Conservation (phyloP, 495 filamentous ascomycete genomes). For the Xylaria palmicola region DNA sequence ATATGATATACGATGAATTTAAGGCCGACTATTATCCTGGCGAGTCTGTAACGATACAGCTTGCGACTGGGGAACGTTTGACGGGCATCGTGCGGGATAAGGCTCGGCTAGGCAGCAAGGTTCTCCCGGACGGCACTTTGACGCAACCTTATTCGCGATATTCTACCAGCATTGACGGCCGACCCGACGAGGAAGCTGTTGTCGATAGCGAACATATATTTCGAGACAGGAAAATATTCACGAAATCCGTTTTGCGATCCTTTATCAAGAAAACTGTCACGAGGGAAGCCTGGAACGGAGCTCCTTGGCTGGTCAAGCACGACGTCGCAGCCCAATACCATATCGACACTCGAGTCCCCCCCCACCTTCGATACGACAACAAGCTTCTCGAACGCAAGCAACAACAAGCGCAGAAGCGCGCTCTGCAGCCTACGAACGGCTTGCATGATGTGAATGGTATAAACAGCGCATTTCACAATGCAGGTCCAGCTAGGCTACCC, state of each 20-base stretch:
- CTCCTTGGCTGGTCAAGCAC: conserved; percentile 92
- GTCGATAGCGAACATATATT: conserved; percentile 80
- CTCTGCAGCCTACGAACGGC: conserved; percentile 42
- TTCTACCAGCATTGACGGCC: conserved; percentile 70
- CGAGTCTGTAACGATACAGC: conserved; percentile 74
- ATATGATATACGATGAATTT: conserved; percentile 71
- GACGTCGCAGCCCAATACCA: conserved; percentile 79
- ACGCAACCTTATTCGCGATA: conserved; percentile 73
- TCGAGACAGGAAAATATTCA: conserved; percentile 89
- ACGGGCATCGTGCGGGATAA: conserved; percentile 84
- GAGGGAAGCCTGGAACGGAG: conserved; percentile 87
- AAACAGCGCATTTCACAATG: conserved; percentile 38
- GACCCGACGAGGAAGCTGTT: conserved; percentile 69
- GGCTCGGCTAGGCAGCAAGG: conserved; percentile 64
- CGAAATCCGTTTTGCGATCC: conserved; percentile 87
- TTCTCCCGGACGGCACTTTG: conserved; percentile 61
- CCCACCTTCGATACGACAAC: conserved; percentile 75
- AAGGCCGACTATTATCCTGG: conserved; percentile 92
- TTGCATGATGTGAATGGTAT: conserved; percentile 41
- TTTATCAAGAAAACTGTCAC: conserved; percentile 95
- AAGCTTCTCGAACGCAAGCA: conserved; percentile 77
- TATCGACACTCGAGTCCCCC: conserved; percentile 80
- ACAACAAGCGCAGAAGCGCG: conserved; percentile 64
- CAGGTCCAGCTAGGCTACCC: conserved; percentile 55
- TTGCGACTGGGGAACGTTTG: conserved; percentile 67